Evolutionary conservation across 169 alveolate species (phyloP), one percentile per base, ranked within the genome.

Genomic region (Cryptosporidium parvum): DNA sequence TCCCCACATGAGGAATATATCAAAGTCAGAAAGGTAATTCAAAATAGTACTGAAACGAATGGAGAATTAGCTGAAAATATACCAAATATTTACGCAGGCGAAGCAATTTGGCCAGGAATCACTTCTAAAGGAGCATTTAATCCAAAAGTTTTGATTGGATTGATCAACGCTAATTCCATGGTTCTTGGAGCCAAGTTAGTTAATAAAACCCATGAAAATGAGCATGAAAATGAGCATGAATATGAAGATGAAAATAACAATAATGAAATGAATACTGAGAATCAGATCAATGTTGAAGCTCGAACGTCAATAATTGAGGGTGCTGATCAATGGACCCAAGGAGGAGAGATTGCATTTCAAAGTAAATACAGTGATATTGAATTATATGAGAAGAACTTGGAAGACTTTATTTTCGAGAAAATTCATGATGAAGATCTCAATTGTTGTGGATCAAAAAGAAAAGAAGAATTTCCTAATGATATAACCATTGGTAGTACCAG

Each of bases 51-150:
- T 33, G 44, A 21, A 39, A 65, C 9, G 0, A 44, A 33, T 80
- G 75, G 89, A 62, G 70, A 10, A 23, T 26, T n/a, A 1, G 12
- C 42, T 21, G 56, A 59, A 45, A 65, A 44, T 33, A 56, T 45
- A 14, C 67, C 42, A 39, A 16, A 21, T 4, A 14, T 16, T 26
- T 80, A 62, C 26, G 75, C 59, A 33, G 89, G 89, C 29, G 75
- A 80, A 29, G 65, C 70, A 26, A 12, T 23, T 62, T 80, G 89
- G 89, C 89, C 89, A 21, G 89, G 89, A 61, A 80, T 29, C 10
- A 80, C 89, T 1, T 59, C 89, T 26, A 80, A 80, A 26, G 89
- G 75, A 59, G 68, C 75, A 45, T 62, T 80, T 10, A 65, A 80
- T 65, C 75, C 89, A 18, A 59, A 62, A 33, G 69, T 62, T 33